Base-by-base conservation (phyloP, 129 eudicot species). In the Arctium minus region DNA sequence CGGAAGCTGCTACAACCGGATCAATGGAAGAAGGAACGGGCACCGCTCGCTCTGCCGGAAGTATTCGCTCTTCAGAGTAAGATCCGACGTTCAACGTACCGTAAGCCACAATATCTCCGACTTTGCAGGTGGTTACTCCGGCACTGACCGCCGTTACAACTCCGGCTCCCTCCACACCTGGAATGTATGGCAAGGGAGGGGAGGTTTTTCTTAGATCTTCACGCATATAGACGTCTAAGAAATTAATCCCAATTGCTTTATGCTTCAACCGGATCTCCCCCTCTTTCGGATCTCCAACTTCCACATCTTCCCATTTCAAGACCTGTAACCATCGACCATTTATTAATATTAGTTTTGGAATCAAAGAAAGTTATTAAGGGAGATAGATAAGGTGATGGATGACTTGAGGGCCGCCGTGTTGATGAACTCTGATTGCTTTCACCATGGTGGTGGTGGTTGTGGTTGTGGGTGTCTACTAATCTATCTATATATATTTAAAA, bases 101-200 rank as follows among this genome's bases (percentile, higher is more conserved):
- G 82, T 87, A 86, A 67, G 83, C 89, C 18, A 90, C 94, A 35
- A 86, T 22, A 73, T 90, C 93, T 60, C 94, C 94, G 17, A 90
- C 87, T 22, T 83, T 67, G 44, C 79, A 67, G 67, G 81, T 85
- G 30, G 86, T 86, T 67, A 81, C 37, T 53, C 91, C 94, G 50
- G 94, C 87, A 48, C 94, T 91, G 30, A 90, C 90, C 31, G 91
- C 88, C 48, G 82, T 82, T 29, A 90, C 91, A 68, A 80, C 91
- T 31, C 94, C 94, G 71, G 74, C 94, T 44, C 88, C 94, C 86
- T 90, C 94, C 87, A 86, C 74, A 46, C 94, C 94, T 88, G 85
- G 22, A 67, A 32, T 27, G n/a, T 9, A 46, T 12, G 62, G 78
- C 39, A 70, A 0, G 0, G 64, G 53, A n/a, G 30, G 53, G 18